These are phyloP conservation scores for Thermothielavioides terrestris DNA, from an alignment of 495 filamentous ascomycete species.

Conservation along the genomic window DNA sequence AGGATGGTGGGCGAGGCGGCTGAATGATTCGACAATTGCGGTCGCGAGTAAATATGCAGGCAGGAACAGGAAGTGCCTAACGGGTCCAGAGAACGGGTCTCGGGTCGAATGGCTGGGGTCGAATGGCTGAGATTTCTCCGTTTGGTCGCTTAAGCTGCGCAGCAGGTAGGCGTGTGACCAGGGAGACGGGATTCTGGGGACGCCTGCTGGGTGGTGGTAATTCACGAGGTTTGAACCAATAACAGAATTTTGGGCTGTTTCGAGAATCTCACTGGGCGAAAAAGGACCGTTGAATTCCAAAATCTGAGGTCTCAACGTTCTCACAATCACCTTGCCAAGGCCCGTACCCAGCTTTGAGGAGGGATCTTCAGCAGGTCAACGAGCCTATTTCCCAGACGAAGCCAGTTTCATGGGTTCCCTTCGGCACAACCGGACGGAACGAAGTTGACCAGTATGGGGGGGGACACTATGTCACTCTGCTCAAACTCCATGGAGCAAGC, in stretches of 20 bases:
- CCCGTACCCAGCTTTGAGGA: too few relatives aligned
- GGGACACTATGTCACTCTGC: background rate
- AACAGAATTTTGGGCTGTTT: background rate
- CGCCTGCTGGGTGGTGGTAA: conserved; percentile 14
- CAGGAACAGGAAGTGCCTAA: conserved; percentile 32
- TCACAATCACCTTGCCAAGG: too few relatives aligned
- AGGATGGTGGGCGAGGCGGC: conserved; percentile 23
- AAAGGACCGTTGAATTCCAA: background rate
- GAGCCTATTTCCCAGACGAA: too few relatives aligned
- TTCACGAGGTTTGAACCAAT: conserved; percentile 21
- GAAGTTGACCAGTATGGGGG: background rate
- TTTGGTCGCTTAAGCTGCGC: too few relatives aligned
- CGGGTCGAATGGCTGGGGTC: conserved; percentile 18
- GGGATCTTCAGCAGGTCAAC: background rate
- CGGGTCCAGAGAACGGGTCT: conserved; percentile 16
- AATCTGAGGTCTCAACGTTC: background rate
- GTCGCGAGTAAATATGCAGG: conserved; percentile 26
- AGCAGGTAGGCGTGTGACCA: background rate
- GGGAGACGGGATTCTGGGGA: background rate
- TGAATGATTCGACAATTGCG: conserved; percentile 35
- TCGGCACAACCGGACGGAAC: background rate
- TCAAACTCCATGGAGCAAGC: background rate
- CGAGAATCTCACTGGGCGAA: conserved; percentile 19
- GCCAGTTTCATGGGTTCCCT: background rate
- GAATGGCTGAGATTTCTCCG: conserved; percentile 11